Base-by-base conservation (phyloP, 257 asterid species). In the Fraxinus anomala region DNA sequence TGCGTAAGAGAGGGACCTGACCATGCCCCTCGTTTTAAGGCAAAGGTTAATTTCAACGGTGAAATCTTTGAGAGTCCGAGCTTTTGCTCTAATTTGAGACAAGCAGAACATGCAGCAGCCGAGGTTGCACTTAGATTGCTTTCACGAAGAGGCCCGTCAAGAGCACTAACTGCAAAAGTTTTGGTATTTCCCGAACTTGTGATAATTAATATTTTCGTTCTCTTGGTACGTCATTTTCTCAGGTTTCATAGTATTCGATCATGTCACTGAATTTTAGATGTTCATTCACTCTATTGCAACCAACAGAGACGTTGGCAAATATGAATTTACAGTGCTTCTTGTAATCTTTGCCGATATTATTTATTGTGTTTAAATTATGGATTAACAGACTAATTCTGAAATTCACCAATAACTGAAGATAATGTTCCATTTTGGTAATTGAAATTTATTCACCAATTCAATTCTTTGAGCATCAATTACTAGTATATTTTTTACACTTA, bases 41-140 rank as follows among this genome's bases (percentile, higher is more conserved):
- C 91, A 26, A 83, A 87, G 1, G 91, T 87, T 14, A 87, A 85
- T 9, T 87, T 87, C 80, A 87, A 87, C 23, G 91, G 91, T 19
- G 87, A 85, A 74, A 40, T 81, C 73, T 82, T 82, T 26, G 87
- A 83, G 31, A 74, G 88, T 67, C 88, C 89, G 1, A 42, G 30
- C 4, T 88, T 85, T 28, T 86, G 84, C 79, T 77, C 74, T 82
- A 88, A 89, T 42, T 65, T 88, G 34, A 59, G 92, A 14, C 90
- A 86, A 75, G 92, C 92, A 16, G 92, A 88, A 86, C 92, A 88
- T 77, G 83, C 90, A 0, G 92, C 92, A 24, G 92, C 92, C 17
- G 92, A 85, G 73, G 89, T 70, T 39, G 92, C 92, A 2, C 92
- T 88, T 65, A 83, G 72, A 71, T 86, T 89, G 2, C 90, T 86